phyloP scores from a whole-genome alignment of 805 yeast species.

The Pichia paraexigua region DNA sequence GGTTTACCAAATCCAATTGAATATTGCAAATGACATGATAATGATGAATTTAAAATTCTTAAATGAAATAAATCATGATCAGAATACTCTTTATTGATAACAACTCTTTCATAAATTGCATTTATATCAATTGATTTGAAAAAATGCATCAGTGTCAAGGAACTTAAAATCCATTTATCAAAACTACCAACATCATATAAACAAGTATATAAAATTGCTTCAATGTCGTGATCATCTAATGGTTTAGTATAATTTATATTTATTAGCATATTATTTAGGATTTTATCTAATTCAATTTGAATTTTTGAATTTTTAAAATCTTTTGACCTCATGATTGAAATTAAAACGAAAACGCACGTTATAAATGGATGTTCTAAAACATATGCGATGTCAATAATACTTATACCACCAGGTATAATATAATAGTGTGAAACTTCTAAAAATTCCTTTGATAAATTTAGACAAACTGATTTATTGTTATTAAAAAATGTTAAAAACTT shows the following conservation, averaged over 20 bases:
- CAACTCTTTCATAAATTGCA: conserved; percentile 31
- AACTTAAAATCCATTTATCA: conserved; percentile 46
- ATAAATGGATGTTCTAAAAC: conserved; percentile 46
- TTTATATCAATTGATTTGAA: conserved; percentile 39
- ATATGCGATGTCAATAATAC: conserved; percentile 36
- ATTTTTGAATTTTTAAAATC: conserved; percentile 40
- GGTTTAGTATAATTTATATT: conserved; percentile 34
- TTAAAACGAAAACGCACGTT: conserved; percentile 43
- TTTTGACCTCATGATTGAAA: conserved; percentile 52
- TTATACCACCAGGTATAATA: conserved; percentile 57
- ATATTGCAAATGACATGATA: conserved; percentile 43
- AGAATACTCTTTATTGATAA: conserved; percentile 18
- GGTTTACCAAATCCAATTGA: conserved; percentile 44
- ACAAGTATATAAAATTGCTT: conserved; percentile 48
- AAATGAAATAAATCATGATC: conserved; percentile 43
- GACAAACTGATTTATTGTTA: conserved; percentile 35
- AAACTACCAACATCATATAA: conserved; percentile 38
- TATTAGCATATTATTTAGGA: conserved; percentile 43
- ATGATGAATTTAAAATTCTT: conserved; percentile 45
- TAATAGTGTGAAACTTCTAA: conserved; percentile 48
- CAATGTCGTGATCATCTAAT: conserved; percentile 53
- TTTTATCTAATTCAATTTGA: conserved; percentile 38
- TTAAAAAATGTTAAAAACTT: conserved; percentile 41
- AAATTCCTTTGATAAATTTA: conserved; percentile 39
- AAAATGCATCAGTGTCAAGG: conserved; percentile 43